Percentiles rank a stretch among this genome's conserved stretches.
phyloP scores from a whole-genome alignment of 495 filamentous ascomycete genomes.

The Aspergillus bertholletiae region DNA sequence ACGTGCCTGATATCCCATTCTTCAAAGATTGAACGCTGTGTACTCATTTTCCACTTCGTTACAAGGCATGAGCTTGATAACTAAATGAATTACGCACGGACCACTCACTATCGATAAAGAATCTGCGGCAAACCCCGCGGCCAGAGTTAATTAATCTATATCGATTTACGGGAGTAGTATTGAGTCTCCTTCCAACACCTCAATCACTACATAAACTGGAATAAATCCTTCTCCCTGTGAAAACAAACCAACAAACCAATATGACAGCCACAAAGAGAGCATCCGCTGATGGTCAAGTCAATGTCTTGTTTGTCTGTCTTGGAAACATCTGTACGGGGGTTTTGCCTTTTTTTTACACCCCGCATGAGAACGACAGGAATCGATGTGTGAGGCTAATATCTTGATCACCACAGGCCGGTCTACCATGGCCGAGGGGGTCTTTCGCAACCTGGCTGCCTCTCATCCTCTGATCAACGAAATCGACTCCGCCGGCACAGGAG shows the following conservation, averaged over 20 bases:
- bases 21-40: no score
- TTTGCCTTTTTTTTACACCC: conserved; percentile 2
- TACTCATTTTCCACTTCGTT: no score
- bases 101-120: conserved; percentile 9
- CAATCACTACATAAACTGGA: neutral
- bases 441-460: conserved; percentile 64
- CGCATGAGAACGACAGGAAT: conserved; percentile 6
- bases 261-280: conserved; percentile 17
- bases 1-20: no score
- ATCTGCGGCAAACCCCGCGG: conserved; percentile 9
- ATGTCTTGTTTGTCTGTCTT: conserved; percentile 91
- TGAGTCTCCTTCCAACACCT: no score
- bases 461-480: conserved; percentile 61
- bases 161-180: no score
- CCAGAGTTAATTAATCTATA: no score
- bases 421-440: conserved; percentile 94
- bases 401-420: conserved; percentile 51
- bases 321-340: conserved; percentile 82
- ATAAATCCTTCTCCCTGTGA: no score
- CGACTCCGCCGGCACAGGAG: conserved; percentile 87
- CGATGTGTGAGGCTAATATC: neutral
- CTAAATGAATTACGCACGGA: neutral
- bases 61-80: no score
- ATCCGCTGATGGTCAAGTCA: conserved; percentile 44
- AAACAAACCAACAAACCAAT: conserved; percentile 1